phyloP scores from a whole-genome alignment of 495 filamentous ascomycete species.

The Xylaria venustula region DNA sequence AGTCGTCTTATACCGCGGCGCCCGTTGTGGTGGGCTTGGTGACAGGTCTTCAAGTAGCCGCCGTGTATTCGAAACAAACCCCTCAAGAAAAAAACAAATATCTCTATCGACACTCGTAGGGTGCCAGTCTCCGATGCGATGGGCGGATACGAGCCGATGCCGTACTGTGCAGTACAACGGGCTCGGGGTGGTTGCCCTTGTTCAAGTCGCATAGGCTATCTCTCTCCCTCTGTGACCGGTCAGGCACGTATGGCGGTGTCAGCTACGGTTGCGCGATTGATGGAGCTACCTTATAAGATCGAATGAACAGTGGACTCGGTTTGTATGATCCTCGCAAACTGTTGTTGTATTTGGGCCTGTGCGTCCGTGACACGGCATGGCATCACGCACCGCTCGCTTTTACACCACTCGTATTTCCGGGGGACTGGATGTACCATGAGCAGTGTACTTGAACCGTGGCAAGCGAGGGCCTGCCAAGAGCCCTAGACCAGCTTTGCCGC shows the following conservation, averaged over 20 bases:
- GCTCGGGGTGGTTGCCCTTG: constrained; percentile 4
- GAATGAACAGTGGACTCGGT: neutral
- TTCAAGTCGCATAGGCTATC: constrained; percentile 2
- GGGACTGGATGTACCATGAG: constrained; percentile 5
- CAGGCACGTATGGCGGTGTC: neutral
- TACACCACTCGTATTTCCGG: constrained; percentile 7
- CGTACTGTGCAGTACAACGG: neutral
- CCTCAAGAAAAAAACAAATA: too few species aligned
- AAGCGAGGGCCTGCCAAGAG: neutral
- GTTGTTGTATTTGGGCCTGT: constrained; percentile 10
- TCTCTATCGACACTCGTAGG: constrained; percentile 5
- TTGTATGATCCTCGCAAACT: constrained; percentile 16
- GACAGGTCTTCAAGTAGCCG: neutral
- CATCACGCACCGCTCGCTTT: neutral
- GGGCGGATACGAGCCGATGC: neutral
- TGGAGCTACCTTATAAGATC: constrained; percentile 2
- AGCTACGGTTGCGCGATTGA: neutral
- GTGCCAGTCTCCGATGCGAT: neutral
- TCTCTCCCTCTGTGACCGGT: constrained; percentile 16
- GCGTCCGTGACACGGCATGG: constrained; percentile 11
- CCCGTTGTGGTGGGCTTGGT: neutral
- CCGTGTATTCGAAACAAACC: neutral
- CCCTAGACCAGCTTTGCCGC: neutral
- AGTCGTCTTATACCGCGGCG: neutral
- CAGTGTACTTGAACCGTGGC: neutral